phyloP scores from a whole-genome alignment of 306 rosid species.

The Trichosanthes cucumerina region DNA sequence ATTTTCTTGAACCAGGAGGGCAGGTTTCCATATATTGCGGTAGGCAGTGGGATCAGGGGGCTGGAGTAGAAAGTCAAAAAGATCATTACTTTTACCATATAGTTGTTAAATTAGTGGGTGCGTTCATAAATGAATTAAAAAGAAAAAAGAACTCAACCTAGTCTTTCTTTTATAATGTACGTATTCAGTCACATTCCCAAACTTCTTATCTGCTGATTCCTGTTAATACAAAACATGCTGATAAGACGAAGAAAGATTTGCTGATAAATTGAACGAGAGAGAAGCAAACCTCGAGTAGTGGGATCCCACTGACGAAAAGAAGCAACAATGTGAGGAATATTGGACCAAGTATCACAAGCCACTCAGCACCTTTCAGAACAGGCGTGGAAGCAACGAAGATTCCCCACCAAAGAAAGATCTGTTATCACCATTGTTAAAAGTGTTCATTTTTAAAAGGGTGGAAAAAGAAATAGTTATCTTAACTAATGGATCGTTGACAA shows the following conservation, averaged over 20 bases:
- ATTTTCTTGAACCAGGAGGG: constrained; percentile 63
- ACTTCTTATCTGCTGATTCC: constrained; percentile 91
- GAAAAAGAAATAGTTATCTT: neutral
- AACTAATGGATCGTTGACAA: neutral
- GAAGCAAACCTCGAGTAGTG: constrained; percentile 77
- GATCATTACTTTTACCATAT: neutral
- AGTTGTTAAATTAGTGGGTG: neutral
- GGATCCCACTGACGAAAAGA: constrained; percentile 93
- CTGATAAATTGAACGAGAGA: neutral
- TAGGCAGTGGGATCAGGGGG: constrained; percentile 75
- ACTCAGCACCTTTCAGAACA: constrained; percentile 61
- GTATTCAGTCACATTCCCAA: constrained; percentile 57
- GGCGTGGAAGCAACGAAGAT: constrained; percentile 78
- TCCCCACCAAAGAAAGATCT: constrained; percentile 99
- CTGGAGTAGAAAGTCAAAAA: constrained; percentile 32
- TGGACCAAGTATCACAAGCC: constrained; percentile 86
- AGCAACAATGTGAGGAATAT: constrained; percentile 74
- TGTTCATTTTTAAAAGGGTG: constrained; percentile 9
- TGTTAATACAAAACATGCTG: constrained; percentile 21
- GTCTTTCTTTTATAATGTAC: constrained; percentile 58
- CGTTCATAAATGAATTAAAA: neutral
- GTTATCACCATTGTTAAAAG: constrained; percentile 18
- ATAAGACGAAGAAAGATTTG: constrained; percentile 8
- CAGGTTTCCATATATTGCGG: constrained; percentile 54
- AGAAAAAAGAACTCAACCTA: constrained; percentile 34